Evolutionary conservation across 1,284 basidiomycete species (phyloP).

Genomic region (Naganishia liquefaciens): DNA sequence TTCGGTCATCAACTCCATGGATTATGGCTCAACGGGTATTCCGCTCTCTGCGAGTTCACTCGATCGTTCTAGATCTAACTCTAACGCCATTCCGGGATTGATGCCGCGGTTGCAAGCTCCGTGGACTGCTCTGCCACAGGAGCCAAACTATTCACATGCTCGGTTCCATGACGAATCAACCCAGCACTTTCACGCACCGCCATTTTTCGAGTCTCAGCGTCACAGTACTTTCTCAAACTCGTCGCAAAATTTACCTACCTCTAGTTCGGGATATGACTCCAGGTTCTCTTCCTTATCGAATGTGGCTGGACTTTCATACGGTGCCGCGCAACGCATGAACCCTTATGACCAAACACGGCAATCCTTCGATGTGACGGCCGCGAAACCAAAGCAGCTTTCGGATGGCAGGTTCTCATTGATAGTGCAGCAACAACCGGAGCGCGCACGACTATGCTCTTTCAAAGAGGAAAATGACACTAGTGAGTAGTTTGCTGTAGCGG

Average conservation of each 20-base stretch:
- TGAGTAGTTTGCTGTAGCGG: slow-evolving; percentile 39
- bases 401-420: slow-evolving; percentile 27
- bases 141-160: neutral
- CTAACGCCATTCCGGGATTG: neutral
- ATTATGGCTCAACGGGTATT: neutral
- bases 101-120: neutral
- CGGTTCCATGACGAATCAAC: too few species aligned
- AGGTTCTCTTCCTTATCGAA: neutral
- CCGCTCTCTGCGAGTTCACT: neutral
- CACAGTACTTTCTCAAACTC: neutral
- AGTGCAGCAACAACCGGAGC: slow-evolving; percentile 52
- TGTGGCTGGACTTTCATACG: neutral
- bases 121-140: neutral
- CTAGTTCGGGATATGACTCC: neutral
- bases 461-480: slow-evolving; percentile 56
- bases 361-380: neutral
- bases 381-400: neutral
- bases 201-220: neutral
- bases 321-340: neutral
- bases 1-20: neutral
- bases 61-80: neutral
- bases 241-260: neutral
- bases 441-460: slow-evolving; percentile 53
- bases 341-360: neutral
- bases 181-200: neutral